phyloP scores from a whole-genome alignment of 306 rosid genomes.

The Heteromeles arbutifolia region DNA sequence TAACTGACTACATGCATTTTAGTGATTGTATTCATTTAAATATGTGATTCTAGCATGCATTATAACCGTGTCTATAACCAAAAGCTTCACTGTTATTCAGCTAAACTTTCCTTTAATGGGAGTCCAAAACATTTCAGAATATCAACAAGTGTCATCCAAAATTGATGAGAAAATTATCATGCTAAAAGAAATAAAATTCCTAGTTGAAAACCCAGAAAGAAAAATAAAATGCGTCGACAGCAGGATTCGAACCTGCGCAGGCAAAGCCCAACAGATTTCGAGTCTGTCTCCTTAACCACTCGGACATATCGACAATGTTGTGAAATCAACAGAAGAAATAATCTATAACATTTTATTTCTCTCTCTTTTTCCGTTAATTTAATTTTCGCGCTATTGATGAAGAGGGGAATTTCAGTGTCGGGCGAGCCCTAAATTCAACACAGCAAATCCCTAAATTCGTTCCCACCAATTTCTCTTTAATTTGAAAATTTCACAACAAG shows the following conservation, averaged over 20 bases:
- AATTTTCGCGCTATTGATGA: no score
- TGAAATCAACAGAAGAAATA: accelerated
- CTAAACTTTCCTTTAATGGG: not conserved
- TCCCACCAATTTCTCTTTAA: not conserved
- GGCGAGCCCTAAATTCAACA: no score
- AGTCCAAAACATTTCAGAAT: not conserved
- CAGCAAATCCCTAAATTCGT: not conserved
- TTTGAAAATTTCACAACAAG: not conserved
- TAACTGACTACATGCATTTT: no score
- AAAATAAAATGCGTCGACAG: constrained; percentile 21
- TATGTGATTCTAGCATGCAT: no score
- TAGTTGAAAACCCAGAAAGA: no score
- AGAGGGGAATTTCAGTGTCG: no score
- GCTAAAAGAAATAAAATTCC: no score
- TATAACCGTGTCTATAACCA: not conserved
- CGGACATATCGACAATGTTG: constrained; percentile 27
- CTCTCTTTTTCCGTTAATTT: no score
- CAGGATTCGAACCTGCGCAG: constrained; percentile 48
- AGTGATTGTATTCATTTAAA: no score
- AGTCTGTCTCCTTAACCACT: constrained; percentile 43
- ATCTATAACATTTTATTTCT: not conserved
- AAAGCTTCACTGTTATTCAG: not conserved
- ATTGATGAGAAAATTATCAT: not conserved
- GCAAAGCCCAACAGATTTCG: constrained; percentile 41
- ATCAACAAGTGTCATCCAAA: not conserved